Conservation (phyloP, 202 grass and related monocot genomes). For the Schoenoplectus tabernaemontani region DNA sequence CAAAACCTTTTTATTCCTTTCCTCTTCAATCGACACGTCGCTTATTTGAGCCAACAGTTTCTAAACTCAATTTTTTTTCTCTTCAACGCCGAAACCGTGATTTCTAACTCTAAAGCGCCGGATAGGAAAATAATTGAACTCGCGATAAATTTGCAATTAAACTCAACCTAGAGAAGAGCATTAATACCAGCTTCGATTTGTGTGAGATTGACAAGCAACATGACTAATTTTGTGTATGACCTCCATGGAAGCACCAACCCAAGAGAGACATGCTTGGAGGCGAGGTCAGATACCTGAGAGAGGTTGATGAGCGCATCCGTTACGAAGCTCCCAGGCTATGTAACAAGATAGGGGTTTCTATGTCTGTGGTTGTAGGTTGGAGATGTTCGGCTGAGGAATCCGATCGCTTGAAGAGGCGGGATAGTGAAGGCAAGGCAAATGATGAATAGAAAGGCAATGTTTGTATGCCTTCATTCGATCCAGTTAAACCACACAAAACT, state of each 20-base stretch:
- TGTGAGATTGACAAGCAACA: slow-evolving; percentile 89
- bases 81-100: too few species aligned
- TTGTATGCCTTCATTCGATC: slow-evolving; percentile 48
- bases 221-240: slow-evolving; percentile 68
- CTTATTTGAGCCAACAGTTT: too few species aligned
- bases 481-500: slow-evolving; percentile 70
- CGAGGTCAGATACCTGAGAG: slow-evolving; percentile 48
- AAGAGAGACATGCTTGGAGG: slow-evolving; percentile 48
- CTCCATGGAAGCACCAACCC: slow-evolving; percentile 59
- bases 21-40: too few species aligned
- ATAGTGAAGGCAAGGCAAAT: slow-evolving; percentile 43
- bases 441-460: slow-evolving; percentile 39
- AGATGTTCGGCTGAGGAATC: slow-evolving; percentile 29
- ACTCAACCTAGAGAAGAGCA: slow-evolving; percentile 36
- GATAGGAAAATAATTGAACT: too few species aligned
- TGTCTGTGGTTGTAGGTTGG: too few species aligned
- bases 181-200: slow-evolving; percentile 55
- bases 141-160: background rate
- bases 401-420: slow-evolving; percentile 39
- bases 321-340: too few species aligned
- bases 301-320: slow-evolving; percentile 88
- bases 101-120: too few species aligned
- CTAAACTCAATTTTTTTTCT: too few species aligned
- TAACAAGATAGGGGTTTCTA: too few species aligned
- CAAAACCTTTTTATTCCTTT: too few species aligned